These are phyloP conservation scores for Barnettozyma siamensis DNA, from an alignment of 805 yeast species.

Conservation along the genomic window DNA sequence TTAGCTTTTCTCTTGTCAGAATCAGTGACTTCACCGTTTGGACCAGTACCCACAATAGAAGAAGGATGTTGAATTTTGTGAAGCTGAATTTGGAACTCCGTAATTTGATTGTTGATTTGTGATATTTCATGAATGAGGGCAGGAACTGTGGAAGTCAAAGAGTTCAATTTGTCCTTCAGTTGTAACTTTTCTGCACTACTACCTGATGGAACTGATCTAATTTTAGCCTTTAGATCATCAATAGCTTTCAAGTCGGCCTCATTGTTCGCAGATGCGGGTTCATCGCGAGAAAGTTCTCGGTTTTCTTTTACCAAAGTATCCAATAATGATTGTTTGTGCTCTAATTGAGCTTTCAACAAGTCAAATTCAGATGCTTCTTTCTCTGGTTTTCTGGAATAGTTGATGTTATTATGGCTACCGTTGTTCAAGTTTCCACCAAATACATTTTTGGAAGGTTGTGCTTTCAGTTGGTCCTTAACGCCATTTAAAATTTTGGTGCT, in stretches of 20 bases:
- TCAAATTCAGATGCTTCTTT: slow-evolving; percentile 31
- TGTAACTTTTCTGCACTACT: slow-evolving; percentile 32
- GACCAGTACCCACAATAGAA: slow-evolving; percentile 75
- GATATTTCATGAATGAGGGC: slow-evolving; percentile 57
- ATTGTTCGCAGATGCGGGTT: slow-evolving; percentile 23
- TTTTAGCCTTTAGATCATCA: slow-evolving; percentile 56
- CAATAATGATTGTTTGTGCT: slow-evolving; percentile 65
- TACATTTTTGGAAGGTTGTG: slow-evolving; percentile 13
- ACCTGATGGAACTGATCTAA: slow-evolving; percentile 39
- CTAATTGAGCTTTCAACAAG: slow-evolving; percentile 56
- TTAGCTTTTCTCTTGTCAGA: slow-evolving; percentile 74
- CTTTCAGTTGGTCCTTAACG: slow-evolving; percentile 49
- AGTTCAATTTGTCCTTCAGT: slow-evolving; percentile 52
- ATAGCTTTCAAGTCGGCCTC: slow-evolving; percentile 48
- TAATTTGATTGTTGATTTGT: slow-evolving; percentile 61
- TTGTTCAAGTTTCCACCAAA: slow-evolving; percentile 48
- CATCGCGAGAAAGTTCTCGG: background rate
- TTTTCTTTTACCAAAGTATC: slow-evolving; percentile 56
- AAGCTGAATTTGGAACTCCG: slow-evolving; percentile 57
- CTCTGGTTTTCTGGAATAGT: slow-evolving; percentile 59
- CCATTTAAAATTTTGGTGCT: slow-evolving; percentile 68
- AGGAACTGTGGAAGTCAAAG: slow-evolving; percentile 70
- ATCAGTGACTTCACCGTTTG: slow-evolving; percentile 81
- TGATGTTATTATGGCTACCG: slow-evolving; percentile 60
- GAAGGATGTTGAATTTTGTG: slow-evolving; percentile 65